Evolutionary conservation across 495 filamentous ascomycete species (phyloP).

Genomic region (Emericellopsis terricola): DNA sequence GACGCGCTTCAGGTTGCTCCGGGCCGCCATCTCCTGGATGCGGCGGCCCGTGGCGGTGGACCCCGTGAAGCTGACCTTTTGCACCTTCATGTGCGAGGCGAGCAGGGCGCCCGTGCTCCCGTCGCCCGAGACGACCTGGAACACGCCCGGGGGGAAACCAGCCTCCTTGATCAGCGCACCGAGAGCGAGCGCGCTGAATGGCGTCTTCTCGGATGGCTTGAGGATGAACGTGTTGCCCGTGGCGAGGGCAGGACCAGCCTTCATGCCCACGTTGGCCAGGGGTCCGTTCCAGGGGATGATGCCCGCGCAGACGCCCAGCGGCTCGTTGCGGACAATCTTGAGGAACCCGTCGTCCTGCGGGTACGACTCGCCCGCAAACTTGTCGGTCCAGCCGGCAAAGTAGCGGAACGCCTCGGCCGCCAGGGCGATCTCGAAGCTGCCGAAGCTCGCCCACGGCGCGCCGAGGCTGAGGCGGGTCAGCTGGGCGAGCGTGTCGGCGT

Average conservation of each 20-base stretch:
- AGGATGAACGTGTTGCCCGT: constrained; percentile 80
- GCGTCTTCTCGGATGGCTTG: constrained; percentile 95
- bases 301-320: constrained; percentile 76
- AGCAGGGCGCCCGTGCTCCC: constrained; percentile 1
- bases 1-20: constrained; percentile 71
- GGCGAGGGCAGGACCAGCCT: constrained; percentile 85
- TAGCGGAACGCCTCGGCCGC: constrained; percentile 34
- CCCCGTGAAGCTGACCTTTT: constrained; percentile 98
- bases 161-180: constrained; percentile 75
- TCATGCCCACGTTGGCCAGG: constrained; percentile 93
- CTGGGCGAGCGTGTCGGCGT: constrained; percentile 13
- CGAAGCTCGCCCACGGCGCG: constrained; percentile 12
- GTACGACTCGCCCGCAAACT: constrained; percentile 49
- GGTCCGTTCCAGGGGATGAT: constrained; percentile 99
- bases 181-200: constrained; percentile 70
- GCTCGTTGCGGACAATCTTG: constrained; percentile 28
- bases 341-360: constrained; percentile 19
- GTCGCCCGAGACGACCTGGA: constrained; percentile 54
- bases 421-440: constrained; percentile 7
- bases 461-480: constrained; percentile 16
- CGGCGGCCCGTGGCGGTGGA: constrained; percentile 77
- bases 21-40: constrained; percentile 91
- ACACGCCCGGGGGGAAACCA: constrained; percentile 88
- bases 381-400: constrained; percentile 67
- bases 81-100: constrained; percentile 12